A percentile compares a stretch with the other conserved stretches of the same genome.
Conservation (phyloP, 352 stramenopile genomes). For the Pythium volutum region DNA sequence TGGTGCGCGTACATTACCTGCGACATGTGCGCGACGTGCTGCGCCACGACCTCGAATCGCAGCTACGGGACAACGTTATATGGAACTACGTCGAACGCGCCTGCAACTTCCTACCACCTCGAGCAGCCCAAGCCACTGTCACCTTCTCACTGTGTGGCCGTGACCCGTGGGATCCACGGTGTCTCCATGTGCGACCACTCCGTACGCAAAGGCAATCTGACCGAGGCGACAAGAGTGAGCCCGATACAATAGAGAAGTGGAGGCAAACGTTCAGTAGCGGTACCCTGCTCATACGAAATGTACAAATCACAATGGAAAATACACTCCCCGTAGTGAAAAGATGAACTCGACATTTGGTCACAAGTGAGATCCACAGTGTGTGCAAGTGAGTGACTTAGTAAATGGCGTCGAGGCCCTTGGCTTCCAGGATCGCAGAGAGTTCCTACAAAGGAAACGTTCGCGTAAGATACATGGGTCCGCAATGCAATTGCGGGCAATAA, state of each 20-base stretch:
- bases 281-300: neutral
- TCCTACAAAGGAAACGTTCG: constrained; percentile 5
- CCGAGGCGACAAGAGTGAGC: neutral
- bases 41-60: neutral
- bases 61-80: neutral
- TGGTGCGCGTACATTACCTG: constrained; percentile 10
- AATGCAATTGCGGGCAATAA: too few species aligned
- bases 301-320: neutral
- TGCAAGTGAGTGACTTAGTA: constrained; percentile 5
- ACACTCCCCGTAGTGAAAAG: too few species aligned
- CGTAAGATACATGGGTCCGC: too few species aligned
- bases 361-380: neutral
- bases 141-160: constrained; percentile 1
- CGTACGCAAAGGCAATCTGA: neutral
- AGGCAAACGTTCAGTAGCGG: too few species aligned
- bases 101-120: neutral
- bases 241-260: neutral
- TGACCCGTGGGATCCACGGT: neutral
- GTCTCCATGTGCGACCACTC: too few species aligned
- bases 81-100: too few species aligned
- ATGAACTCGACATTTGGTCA: too few species aligned
- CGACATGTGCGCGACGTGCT: constrained; percentile 6
- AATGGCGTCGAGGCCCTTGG: constrained; percentile 18
- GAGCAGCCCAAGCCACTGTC: neutral
- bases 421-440: constrained; percentile 22